These are phyloP conservation scores for Metschnikowia colocasiae DNA, from an alignment of 805 yeast species.

Conservation along the genomic window DNA sequence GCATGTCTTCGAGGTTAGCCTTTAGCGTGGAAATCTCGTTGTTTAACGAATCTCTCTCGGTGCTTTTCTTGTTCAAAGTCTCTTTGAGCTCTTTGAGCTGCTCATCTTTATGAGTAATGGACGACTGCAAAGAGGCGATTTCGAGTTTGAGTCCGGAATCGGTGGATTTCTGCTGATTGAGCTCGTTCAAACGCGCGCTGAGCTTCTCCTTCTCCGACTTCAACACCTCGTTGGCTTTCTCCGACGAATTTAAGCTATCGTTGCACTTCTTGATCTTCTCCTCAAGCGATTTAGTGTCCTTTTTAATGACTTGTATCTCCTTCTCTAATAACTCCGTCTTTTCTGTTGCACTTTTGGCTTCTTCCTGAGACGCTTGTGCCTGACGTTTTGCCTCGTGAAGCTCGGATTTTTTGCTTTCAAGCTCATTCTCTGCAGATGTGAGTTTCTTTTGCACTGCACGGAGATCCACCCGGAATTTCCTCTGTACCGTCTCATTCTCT, in stretches of 20 bases:
- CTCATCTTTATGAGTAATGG: constrained; percentile 45
- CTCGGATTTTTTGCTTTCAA: background rate
- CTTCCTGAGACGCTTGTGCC: background rate
- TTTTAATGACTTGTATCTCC: background rate
- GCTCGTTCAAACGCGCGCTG: constrained; percentile 29
- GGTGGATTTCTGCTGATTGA: constrained; percentile 28
- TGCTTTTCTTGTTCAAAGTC: constrained; percentile 29
- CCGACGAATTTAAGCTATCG: constrained; percentile 17
- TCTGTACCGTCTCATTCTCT: background rate
- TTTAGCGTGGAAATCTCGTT: constrained; percentile 37
- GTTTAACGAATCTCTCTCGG: constrained; percentile 38
- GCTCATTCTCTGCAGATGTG: background rate
- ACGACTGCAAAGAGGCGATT: constrained; percentile 43
- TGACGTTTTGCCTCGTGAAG: background rate
- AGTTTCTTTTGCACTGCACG: constrained; percentile 2
- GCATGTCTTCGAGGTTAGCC: constrained; percentile 40
- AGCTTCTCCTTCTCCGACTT: constrained; percentile 37
- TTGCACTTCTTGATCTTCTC: constrained; percentile 7
- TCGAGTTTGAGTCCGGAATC: constrained; percentile 49
- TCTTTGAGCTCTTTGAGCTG: constrained; percentile 35
- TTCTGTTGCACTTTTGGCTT: background rate
- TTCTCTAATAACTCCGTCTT: background rate
- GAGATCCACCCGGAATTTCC: constrained; percentile 1
- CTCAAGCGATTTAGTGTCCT: background rate
- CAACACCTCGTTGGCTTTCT: constrained; percentile 23